Evolutionary conservation across 306 rosid species (phyloP).

Genomic region (Cucumis cinereus): DNA sequence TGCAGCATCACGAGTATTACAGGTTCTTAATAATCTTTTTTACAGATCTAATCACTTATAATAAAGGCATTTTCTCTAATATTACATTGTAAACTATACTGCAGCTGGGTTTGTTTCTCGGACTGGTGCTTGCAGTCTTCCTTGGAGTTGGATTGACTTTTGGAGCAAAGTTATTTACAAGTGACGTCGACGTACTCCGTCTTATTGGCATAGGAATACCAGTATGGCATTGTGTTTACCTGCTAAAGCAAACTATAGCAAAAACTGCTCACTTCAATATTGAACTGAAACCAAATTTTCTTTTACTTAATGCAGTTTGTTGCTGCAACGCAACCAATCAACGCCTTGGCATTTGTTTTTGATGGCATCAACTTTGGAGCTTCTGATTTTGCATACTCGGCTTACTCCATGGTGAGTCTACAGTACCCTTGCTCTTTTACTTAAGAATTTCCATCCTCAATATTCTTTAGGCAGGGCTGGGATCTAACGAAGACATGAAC

Average conservation of each 20-base stretch:
- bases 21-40: conserved; percentile 24
- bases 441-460: neutral
- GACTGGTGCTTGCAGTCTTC: conserved; percentile 47
- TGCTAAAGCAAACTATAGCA: neutral
- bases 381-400: conserved; percentile 94
- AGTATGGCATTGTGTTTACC: conserved; percentile 28
- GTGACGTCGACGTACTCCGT: conserved; percentile 47
- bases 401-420: conserved; percentile 72
- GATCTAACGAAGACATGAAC: neutral
- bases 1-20: conserved; percentile 70
- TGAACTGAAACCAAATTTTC: neutral
- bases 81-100: neutral
- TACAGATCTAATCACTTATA: neutral
- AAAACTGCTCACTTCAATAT: neutral
- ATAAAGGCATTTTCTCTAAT: neutral
- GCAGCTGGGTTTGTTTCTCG: conserved; percentile 85
- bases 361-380: conserved; percentile 98
- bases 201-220: conserved; percentile 70
- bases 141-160: conserved; percentile 65
- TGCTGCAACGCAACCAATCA: conserved; percentile 85
- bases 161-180: conserved; percentile 70
- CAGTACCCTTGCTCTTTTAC: conserved; percentile 3
- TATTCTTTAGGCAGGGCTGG: too few relatives aligned
- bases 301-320: conserved; percentile 48
- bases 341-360: conserved; percentile 81